Conservation (phyloP, 371 early-diverging fungal genomes). For the Rhizomucor pusillus region DNA sequence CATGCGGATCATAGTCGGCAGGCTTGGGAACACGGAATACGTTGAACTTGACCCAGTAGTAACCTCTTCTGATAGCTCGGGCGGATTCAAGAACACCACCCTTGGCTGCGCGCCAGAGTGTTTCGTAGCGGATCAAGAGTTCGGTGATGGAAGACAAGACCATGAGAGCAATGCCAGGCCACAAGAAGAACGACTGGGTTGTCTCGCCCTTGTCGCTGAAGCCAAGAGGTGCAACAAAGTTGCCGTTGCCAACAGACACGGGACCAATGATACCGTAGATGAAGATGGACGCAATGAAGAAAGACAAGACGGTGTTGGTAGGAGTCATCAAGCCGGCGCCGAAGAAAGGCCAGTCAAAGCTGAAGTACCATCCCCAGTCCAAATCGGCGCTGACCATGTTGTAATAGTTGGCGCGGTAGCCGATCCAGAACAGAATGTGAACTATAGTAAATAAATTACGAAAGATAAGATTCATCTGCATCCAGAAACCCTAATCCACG, state of each 20-base stretch:
- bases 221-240: conserved; percentile 31
- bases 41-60: not conserved
- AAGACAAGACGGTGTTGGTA: conserved; percentile 52
- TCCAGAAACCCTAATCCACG: too few relatives aligned
- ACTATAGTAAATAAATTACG: conserved; percentile 13
- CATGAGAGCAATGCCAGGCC: conserved; percentile 80
- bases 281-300: conserved; percentile 54
- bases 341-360: conserved; percentile 61
- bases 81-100: conserved; percentile 3
- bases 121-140: conserved; percentile 53
- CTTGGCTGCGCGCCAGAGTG: conserved; percentile 56
- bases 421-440: conserved; percentile 62
- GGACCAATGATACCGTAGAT: conserved; percentile 58
- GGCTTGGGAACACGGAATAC: not conserved
- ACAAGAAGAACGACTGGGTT: conserved; percentile 57
- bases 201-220: conserved; percentile 33
- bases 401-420: conserved; percentile 36
- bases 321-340: conserved; percentile 73
- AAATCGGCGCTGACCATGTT: conserved; percentile 54
- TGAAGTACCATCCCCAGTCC: conserved; percentile 58
- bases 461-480: not conserved
- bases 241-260: conserved; percentile 35
- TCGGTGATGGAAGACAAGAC: conserved; percentile 65
- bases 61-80: not conserved
- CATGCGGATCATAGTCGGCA: not conserved